Evolutionary conservation across 2,329 filamentous ascomycete species (phyloP), one percentile per base, ranked within the genome.

Genomic region (Aureobasidium mangrovei): DNA sequence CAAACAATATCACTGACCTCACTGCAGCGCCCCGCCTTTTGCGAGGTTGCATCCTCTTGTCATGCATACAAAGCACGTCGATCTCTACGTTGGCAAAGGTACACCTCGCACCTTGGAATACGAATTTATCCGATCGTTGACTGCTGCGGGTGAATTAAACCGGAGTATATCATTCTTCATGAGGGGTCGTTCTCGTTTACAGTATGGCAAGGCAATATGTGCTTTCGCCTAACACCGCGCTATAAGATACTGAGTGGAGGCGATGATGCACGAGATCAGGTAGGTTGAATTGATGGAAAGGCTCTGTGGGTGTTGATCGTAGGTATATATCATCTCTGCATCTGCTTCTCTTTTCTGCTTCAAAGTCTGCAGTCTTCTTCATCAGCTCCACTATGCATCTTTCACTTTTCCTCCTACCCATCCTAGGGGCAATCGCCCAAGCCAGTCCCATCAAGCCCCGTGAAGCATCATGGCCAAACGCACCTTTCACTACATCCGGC

Each of bases 401-500:
- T 18, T 12, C 49, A 31, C n/a, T 33, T 31, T 7, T 44, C n/a
- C 26, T 53, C 0, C 4, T 53, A 7, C 26, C 40, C 7, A 4
- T 29, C 12, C 38, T 53, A 31, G 32, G 49, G 18, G 24, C 27
- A 7, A 39, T 53, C 3, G 24, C 39, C 7, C 39, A 44, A 44
- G 49, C 49, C 31, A 44, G 12, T 7, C 40, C 49, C 7, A 28
- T 53, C 12, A 36, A 9, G 24, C 32, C 39, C 9, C 29, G 27
- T 28, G 49, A 35, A 29, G 43, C 48, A 9, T 55, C 49, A 38
- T 65, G 62, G 61, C 63, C 63, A 4, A 46, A 60, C 32, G 53
- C 58, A 28, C 63, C 63, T 4, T 63, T 65, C 46, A 60, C 55
- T 33, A 62, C 60, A 31, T 59, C 56, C 3, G 62, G 62, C 7